These are phyloP conservation scores for Neofusicoccum laricinum DNA, from an alignment of 2,329 filamentous ascomycete species.

Conservation along the genomic window DNA sequence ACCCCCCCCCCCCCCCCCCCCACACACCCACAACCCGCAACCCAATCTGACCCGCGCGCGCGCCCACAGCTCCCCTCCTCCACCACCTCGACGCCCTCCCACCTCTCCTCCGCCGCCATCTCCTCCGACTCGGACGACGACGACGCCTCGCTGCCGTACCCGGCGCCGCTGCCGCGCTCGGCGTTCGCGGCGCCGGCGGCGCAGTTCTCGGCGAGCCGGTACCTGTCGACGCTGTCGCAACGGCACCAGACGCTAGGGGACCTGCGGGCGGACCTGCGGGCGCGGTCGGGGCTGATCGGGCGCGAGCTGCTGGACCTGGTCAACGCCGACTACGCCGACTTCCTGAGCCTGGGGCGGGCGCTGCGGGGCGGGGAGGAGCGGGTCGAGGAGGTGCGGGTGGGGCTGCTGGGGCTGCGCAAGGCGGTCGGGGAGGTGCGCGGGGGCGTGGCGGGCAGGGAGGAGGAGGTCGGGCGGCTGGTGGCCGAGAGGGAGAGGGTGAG, in stretches of 20 bases:
- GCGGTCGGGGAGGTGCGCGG: slow-evolving; percentile 73
- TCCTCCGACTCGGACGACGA: not conserved
- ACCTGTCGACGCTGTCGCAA: slow-evolving; percentile 78
- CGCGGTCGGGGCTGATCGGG: slow-evolving; percentile 74
- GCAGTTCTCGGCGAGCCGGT: slow-evolving; percentile 74
- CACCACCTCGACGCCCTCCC: not conserved
- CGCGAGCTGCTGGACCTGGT: slow-evolving; percentile 90
- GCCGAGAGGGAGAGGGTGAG: slow-evolving; percentile 70
- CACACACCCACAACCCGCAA: not conserved
- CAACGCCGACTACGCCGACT: slow-evolving; percentile 91
- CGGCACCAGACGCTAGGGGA: slow-evolving; percentile 97
- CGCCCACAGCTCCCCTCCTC: slow-evolving; percentile 8
- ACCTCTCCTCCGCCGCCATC: not conserved
- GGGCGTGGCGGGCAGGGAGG: slow-evolving; percentile 61
- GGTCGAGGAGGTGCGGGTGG: slow-evolving; percentile 85
- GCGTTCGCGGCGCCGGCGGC: slow-evolving; percentile 68
- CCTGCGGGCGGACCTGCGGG: slow-evolving; percentile 78
- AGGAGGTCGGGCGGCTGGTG: slow-evolving; percentile 62
- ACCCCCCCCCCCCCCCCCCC: not conserved
- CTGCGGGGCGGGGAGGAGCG: slow-evolving; percentile 85
- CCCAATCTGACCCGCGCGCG: not conserved
- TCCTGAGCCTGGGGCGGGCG: slow-evolving; percentile 77
- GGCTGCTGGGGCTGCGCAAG: slow-evolving; percentile 78
- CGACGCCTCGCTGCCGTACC: slow-evolving; percentile 36
- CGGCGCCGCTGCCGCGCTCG: slow-evolving; percentile 73